Evolutionary conservation across 257 asterid species (phyloP).

Genomic region (Solanum gracilifrons): DNA sequence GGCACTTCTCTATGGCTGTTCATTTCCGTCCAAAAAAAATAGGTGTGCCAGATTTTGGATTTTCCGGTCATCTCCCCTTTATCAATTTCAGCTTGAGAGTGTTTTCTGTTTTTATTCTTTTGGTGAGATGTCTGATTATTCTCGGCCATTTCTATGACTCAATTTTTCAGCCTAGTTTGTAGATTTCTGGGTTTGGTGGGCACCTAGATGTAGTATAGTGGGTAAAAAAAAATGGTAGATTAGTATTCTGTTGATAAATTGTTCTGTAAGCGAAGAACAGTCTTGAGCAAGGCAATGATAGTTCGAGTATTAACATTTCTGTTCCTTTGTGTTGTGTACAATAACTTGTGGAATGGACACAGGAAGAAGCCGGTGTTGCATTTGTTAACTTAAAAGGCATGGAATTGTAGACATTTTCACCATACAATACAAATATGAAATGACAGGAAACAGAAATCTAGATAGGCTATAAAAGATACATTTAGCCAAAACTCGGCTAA

Average conservation of each 20-base stretch:
- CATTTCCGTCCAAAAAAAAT: background rate
- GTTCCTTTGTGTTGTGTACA: background rate
- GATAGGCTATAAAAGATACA: background rate
- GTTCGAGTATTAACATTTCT: background rate
- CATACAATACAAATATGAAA: background rate
- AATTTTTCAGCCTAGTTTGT: background rate
- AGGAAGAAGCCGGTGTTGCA: background rate
- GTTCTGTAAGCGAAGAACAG: background rate
- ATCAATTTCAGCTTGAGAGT: background rate
- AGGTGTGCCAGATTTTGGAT: background rate
- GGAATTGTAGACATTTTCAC: background rate
- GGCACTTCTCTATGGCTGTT: background rate
- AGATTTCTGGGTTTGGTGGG: background rate
- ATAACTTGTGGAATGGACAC: background rate
- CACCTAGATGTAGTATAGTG: background rate
- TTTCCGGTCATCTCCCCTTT: background rate
- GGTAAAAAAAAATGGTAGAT: background rate
- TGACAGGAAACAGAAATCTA: background rate
- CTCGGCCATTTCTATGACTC: background rate
- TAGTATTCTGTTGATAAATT: background rate
- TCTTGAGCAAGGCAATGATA: background rate
- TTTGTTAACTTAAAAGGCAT: background rate
- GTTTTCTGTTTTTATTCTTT: background rate
- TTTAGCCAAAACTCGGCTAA: background rate
- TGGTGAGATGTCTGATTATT: background rate